A percentile compares a stretch with the other conserved stretches of the same genome.
phyloP scores from a whole-genome alignment of 768 basidiomycete species.

The Boletus sensibilis region DNA sequence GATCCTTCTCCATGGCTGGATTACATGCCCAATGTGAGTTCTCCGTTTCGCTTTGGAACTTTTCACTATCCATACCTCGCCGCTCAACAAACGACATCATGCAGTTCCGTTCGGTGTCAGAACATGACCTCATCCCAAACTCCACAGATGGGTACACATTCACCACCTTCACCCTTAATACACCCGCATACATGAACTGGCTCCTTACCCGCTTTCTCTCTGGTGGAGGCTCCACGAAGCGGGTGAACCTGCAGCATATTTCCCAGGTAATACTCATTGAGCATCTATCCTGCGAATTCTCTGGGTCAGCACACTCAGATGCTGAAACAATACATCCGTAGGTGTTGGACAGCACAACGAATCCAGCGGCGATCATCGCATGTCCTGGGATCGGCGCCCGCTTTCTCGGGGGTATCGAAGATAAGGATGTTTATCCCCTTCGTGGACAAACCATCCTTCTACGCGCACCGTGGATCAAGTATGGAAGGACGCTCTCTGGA shows the following conservation, averaged over 20 bases:
- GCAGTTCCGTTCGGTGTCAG: slow-evolving; percentile 38
- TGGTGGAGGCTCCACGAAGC: slow-evolving; percentile 60
- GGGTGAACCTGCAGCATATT: slow-evolving; percentile 65
- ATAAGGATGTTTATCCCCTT: slow-evolving; percentile 45
- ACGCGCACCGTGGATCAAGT: slow-evolving; percentile 48
- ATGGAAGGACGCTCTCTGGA: slow-evolving; percentile 34
- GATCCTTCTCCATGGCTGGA: slow-evolving; percentile 38
- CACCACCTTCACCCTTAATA: slow-evolving; percentile 67
- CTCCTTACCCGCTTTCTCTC: slow-evolving; percentile 57
- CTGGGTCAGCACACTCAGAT: neutral
- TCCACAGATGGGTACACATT: slow-evolving; percentile 56
- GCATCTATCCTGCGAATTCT: neutral
- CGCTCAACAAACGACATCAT: neutral
- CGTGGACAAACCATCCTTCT: slow-evolving; percentile 47
- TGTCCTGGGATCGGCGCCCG: slow-evolving; percentile 68
- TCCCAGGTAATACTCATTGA: slow-evolving; percentile 43
- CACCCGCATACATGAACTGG: slow-evolving; percentile 60
- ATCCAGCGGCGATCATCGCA: slow-evolving; percentile 52
- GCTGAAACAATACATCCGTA: neutral
- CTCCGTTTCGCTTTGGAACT: neutral
- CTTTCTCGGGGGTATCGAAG: slow-evolving; percentile 51
- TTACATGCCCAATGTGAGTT: slow-evolving; percentile 53
- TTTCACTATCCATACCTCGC: neutral
- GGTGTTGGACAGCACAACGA: slow-evolving; percentile 12
- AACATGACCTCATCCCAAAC: slow-evolving; percentile 40